These are phyloP conservation scores for Blastocystis sp. DNA, from an alignment of 352 stramenopile genomes.

Conservation along the genomic window DNA sequence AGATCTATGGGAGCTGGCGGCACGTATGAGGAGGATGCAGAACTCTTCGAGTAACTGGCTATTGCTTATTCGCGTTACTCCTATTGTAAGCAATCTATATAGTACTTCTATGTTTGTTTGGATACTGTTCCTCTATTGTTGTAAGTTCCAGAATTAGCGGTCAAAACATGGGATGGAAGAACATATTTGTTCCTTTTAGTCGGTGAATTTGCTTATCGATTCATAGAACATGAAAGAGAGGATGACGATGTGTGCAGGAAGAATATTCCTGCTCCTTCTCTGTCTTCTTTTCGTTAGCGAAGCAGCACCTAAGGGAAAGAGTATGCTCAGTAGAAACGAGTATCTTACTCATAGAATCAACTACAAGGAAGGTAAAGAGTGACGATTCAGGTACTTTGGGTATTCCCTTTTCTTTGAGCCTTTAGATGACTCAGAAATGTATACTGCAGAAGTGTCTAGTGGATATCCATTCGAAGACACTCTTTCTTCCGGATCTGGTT, in stretches of 20 bases:
- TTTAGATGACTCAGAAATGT: neutral
- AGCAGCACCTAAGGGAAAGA: constrained; percentile 24
- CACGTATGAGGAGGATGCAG: constrained; percentile 58
- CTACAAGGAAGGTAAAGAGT: neutral
- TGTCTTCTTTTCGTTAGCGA: constrained; percentile 20
- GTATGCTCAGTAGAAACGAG: neutral
- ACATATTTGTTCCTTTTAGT: neutral
- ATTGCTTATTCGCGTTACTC: constrained; percentile 50
- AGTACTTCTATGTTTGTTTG: neutral
- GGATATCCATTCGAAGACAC: constrained; percentile 5
- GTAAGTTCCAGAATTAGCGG: neutral
- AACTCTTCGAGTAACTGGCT: constrained; percentile 63
- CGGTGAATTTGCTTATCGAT: no score
- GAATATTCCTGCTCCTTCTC: neutral
- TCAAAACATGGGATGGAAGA: neutral
- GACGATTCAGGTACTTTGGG: neutral
- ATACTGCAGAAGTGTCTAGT: neutral
- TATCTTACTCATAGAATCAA: neutral
- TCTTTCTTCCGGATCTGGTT: neutral
- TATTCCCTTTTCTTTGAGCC: no score
- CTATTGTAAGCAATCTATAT: constrained; percentile 17
- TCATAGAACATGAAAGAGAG: neutral
- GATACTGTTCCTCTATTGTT: neutral
- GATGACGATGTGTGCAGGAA: neutral
- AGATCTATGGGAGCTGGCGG: constrained; percentile 57